Percentiles rank a stretch among this genome's conserved stretches.
phyloP scores from a whole-genome alignment of 1,284 basidiomycete genomes.

The Ceratobasidium sp. region DNA sequence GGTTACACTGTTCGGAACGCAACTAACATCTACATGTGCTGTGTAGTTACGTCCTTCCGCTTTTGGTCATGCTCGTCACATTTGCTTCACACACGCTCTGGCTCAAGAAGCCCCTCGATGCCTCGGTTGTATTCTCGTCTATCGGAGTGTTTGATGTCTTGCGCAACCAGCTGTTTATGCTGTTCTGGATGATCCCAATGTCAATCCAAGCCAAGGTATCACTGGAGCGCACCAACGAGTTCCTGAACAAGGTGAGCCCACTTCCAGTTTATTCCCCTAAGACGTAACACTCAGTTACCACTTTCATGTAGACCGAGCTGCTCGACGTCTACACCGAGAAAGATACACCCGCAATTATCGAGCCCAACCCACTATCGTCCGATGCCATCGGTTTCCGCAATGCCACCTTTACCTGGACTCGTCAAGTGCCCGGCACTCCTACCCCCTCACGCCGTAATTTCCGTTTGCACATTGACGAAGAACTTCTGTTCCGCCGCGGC shows the following conservation, averaged over 20 bases:
- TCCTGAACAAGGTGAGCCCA: slow-evolving; percentile 35
- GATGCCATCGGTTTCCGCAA: slow-evolving; percentile 40
- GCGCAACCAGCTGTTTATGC: slow-evolving; percentile 10
- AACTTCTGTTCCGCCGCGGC: slow-evolving; percentile 62
- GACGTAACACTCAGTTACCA: neutral
- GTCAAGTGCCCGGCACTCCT: neutral
- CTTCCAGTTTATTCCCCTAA: neutral
- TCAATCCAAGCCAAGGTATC: slow-evolving; percentile 40
- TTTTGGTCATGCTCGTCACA: slow-evolving; percentile 69
- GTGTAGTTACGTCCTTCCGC: slow-evolving; percentile 63
- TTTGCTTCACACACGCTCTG: slow-evolving; percentile 55
- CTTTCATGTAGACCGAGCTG: slow-evolving; percentile 39
- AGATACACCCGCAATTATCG: neutral
- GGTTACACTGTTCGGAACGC: neutral
- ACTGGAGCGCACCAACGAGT: slow-evolving; percentile 40
- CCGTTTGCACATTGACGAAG: slow-evolving; percentile 56
- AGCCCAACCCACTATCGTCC: slow-evolving; percentile 13
- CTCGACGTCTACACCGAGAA: slow-evolving; percentile 31
- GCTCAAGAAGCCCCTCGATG: slow-evolving; percentile 10
- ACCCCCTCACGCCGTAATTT: slow-evolving; percentile 51
- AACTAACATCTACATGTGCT: slow-evolving; percentile 20
- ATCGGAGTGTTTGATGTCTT: slow-evolving; percentile 40
- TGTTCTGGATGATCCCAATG: slow-evolving; percentile 38
- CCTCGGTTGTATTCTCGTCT: slow-evolving; percentile 41
- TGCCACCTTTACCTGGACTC: slow-evolving; percentile 39